A percentile compares a stretch with the other conserved stretches of the same genome.
Conservation (phyloP, 2,329 filamentous ascomycete species). For the Seiridium cupressi region DNA sequence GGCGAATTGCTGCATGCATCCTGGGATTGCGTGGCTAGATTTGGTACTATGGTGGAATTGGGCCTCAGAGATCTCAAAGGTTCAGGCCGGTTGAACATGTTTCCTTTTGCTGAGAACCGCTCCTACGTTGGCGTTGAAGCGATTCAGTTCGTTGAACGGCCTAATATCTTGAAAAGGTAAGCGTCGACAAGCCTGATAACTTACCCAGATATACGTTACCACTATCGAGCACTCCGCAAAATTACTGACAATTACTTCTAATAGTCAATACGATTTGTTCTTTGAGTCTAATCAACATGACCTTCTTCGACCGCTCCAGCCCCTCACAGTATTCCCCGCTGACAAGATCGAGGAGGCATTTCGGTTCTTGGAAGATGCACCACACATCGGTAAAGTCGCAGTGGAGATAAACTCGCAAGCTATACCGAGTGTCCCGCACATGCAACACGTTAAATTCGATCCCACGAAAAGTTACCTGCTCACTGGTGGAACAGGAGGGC, state of each 20-base stretch:
- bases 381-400: conserved; percentile 33
- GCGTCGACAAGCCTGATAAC: no score
- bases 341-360: conserved; percentile 27
- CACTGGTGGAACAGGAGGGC: conserved; percentile 18
- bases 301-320: neutral
- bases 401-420: neutral
- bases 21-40: conserved; percentile 42
- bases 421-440: neutral
- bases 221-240: no score
- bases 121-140: neutral
- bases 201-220: no score
- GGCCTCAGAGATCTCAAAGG: conserved; percentile 40
- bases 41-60: conserved; percentile 45
- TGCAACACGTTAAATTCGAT: neutral
- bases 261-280: neutral
- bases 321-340: conserved; percentile 17
- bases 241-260: neutral
- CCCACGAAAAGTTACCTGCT: conserved; percentile 13
- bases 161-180: neutral
- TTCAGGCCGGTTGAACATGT: conserved; percentile 7
- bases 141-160: neutral
- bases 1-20: conserved; percentile 37
- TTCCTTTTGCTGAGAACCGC: neutral
- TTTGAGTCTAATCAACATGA: neutral
- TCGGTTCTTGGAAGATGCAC: conserved; percentile 31